Evolutionary conservation across 139 green algal species (phyloP), one percentile per base, ranked within the genome.

Genomic region (Diplosphaera chodatii): DNA sequence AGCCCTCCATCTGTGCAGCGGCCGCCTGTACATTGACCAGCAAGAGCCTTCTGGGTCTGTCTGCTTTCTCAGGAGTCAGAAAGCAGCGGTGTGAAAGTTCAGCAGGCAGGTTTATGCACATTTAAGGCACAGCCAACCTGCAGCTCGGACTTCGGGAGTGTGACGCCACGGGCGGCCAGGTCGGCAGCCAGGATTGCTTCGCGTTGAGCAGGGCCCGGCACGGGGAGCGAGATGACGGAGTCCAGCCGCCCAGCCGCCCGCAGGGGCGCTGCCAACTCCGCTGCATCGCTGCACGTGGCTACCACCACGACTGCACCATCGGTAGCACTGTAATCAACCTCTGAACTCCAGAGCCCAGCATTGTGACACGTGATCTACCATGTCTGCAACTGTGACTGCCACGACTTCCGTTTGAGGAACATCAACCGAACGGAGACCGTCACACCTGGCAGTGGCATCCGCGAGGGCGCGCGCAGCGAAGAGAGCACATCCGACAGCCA

Each of bases 1-100:
- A 94, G n/a, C 89, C 88, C 29, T 95, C 89, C 4, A 83, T 81
- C 16, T 66, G 30, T 16, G 59, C 67, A 16, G 81, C 85, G 37
- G 88, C 33, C 1, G 29, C 65, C 63, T 79, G 18, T 18, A 25
- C 13, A 59, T 10, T 10, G 10, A 10, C 37, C 8, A 20, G 37
- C 8, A 6, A 48, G 37, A 48, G 10, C 37, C 37, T 20, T 48
- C 37, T 20, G 37, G 8, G 8, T 48, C 8, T 48, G 37, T 20
- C 37, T 48, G 37, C 37, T 13, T 8, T 48, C 37, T 48, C 37
- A 13, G 37, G 10, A 48, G n/a, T n/a, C n/a, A n/a, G n/a, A n/a
- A n/a, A n/a, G n/a, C n/a, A n/a, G n/a, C n/a, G n/a, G n/a, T n/a
- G n/a, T n/a, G n/a, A n/a, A n/a, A n/a, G n/a, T n/a, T n/a, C n/a